phyloP scores from a whole-genome alignment of 352 stramenopile species.

The Elongisporangium undulatum region DNA sequence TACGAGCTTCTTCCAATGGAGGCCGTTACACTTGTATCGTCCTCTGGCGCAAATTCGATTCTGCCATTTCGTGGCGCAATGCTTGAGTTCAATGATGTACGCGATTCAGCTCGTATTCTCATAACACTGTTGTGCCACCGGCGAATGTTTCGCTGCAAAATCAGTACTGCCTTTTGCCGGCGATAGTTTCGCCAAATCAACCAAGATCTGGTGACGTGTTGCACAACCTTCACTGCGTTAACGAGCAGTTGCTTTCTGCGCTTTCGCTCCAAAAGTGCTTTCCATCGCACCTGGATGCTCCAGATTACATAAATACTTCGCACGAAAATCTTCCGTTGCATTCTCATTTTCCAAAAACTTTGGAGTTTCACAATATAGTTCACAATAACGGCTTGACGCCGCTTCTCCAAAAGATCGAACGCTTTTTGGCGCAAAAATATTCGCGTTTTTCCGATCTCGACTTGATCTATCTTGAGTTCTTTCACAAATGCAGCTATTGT shows the following conservation, averaged over 20 bases:
- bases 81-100: neutral
- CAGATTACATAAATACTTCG: constrained; percentile 26
- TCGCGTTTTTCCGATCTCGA: constrained; percentile 62
- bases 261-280: constrained; percentile 44
- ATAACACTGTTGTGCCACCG: constrained; percentile 17
- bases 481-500: constrained; percentile 26
- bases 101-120: constrained; percentile 4
- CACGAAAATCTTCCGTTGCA: constrained; percentile 23
- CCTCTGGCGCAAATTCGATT: constrained; percentile 23
- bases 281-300: constrained; percentile 55
- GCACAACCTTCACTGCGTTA: constrained; percentile 26
- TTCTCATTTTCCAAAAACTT: constrained; percentile 34
- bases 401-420: constrained; percentile 61
- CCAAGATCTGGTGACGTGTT: constrained; percentile 31
- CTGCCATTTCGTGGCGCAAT: constrained; percentile 1
- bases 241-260: constrained; percentile 22
- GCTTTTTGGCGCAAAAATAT: constrained; percentile 63
- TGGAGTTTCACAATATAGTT: constrained; percentile 36
- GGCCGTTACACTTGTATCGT: constrained; percentile 26
- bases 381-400: constrained; percentile 26
- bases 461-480: constrained; percentile 26
- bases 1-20: constrained; percentile 36
- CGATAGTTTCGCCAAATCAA: constrained; percentile 15
- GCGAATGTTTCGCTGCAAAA: constrained; percentile 24
- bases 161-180: constrained; percentile 17